Evolutionary conservation across 164 flowering plant genomes (phyloP).

Genomic region (Houttuynia cordata): DNA sequence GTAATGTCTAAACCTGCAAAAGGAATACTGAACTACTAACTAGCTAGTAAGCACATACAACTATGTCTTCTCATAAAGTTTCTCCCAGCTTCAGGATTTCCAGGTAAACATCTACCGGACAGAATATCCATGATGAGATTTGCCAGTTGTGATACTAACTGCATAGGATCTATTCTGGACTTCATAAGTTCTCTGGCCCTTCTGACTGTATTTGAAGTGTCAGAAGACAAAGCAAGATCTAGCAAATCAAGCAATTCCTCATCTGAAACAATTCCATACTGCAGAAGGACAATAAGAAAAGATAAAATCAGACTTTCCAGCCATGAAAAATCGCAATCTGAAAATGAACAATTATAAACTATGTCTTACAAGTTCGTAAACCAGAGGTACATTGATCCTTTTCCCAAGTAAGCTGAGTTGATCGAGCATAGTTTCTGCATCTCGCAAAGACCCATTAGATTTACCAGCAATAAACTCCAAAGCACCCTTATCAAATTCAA

Average conservation of each 20-base stretch:
- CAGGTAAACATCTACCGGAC: slow-evolving; percentile 49
- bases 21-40: not conserved
- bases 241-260: slow-evolving; percentile 83
- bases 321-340: not conserved
- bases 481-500: slow-evolving; percentile 58
- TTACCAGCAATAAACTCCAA: slow-evolving; percentile 66
- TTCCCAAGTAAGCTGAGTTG: slow-evolving; percentile 85
- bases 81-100: slow-evolving; percentile 33
- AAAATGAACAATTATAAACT: not conserved
- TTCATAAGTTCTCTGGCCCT: slow-evolving; percentile 89
- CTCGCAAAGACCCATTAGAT: slow-evolving; percentile 82
- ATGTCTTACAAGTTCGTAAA: slow-evolving; percentile 70
- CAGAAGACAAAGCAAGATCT: slow-evolving; percentile 79
- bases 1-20: not conserved
- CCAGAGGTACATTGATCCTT: slow-evolving; percentile 55
- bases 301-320: not conserved
- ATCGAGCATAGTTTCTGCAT: slow-evolving; percentile 93
- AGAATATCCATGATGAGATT: slow-evolving; percentile 91
- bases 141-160: slow-evolving; percentile 82
- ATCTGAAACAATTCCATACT: slow-evolving; percentile 83
- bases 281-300: slow-evolving; percentile 13
- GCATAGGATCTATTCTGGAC: slow-evolving; percentile 87
- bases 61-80: slow-evolving; percentile 29
- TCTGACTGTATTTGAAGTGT: slow-evolving; percentile 77
- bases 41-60: slow-evolving; percentile 35